These are phyloP conservation scores for Crithidia acanthocephali DNA, from an alignment of 208 protist species.

Conservation along the genomic window DNA sequence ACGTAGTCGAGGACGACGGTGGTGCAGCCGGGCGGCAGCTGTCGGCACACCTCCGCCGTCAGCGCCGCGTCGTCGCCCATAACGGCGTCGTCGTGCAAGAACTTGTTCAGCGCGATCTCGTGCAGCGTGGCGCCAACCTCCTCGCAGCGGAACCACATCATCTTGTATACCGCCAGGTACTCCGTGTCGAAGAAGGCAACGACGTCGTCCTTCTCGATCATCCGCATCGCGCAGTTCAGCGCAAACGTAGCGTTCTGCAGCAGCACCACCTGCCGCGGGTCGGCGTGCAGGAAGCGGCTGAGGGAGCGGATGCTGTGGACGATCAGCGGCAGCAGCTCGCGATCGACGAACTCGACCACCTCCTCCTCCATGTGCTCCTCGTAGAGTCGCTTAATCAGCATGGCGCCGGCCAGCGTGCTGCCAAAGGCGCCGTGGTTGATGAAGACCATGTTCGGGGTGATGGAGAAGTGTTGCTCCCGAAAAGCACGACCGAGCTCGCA, in stretches of 20 bases:
- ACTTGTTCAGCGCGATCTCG: slow-evolving; percentile 67
- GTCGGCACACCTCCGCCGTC: slow-evolving; percentile 54
- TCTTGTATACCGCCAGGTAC: slow-evolving; percentile 93
- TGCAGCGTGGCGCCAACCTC: slow-evolving; percentile 69
- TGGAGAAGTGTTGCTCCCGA: slow-evolving; percentile 64
- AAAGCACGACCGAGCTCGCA: slow-evolving; percentile 58
- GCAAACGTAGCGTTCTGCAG: slow-evolving; percentile 91
- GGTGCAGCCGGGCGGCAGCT: slow-evolving; percentile 77
- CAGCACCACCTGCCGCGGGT: slow-evolving; percentile 83
- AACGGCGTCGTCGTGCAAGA: slow-evolving; percentile 60
- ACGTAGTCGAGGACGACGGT: slow-evolving; percentile 88
- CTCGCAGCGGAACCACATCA: slow-evolving; percentile 83
- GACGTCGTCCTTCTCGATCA: slow-evolving; percentile 73
- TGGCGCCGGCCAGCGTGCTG: slow-evolving; percentile 59
- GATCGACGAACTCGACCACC: slow-evolving; percentile 89
- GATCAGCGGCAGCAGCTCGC: slow-evolving; percentile 84
- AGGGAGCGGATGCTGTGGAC: slow-evolving; percentile 81
- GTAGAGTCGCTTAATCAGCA: slow-evolving; percentile 80
- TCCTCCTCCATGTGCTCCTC: slow-evolving; percentile 78
- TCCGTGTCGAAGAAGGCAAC: slow-evolving; percentile 84
- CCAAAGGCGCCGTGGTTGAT: slow-evolving; percentile 96
- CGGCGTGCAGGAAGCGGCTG: slow-evolving; percentile 70
- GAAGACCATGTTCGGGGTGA: slow-evolving; percentile 78
- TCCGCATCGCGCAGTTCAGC: slow-evolving; percentile 85
- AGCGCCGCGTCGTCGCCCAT: slow-evolving; percentile 74